These are phyloP conservation scores for Venturia asperata DNA, from an alignment of 2,329 filamentous ascomycete genomes.

Conservation along the genomic window DNA sequence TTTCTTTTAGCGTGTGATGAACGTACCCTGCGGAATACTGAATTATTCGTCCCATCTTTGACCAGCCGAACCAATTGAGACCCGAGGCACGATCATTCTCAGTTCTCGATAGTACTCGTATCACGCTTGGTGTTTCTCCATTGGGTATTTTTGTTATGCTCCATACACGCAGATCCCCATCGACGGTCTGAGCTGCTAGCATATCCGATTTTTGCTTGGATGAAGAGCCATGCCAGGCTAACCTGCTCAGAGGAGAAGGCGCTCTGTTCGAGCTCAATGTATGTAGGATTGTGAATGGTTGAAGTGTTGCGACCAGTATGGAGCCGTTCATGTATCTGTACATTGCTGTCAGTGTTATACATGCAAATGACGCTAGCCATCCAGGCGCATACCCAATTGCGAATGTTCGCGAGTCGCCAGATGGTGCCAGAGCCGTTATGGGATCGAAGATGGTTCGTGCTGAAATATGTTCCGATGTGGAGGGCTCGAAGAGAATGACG, in stretches of 20 bases:
- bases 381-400: slow-evolving; percentile 69
- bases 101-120: slow-evolving; percentile 73
- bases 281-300: slow-evolving; percentile 92
- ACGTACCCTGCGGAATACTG: slow-evolving; percentile 86
- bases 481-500: slow-evolving; percentile 88
- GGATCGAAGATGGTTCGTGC: slow-evolving; percentile 89
- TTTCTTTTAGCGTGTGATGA: slow-evolving; percentile 18
- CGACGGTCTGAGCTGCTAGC: slow-evolving; percentile 85
- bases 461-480: slow-evolving; percentile 86
- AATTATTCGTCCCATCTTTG: slow-evolving; percentile 92
- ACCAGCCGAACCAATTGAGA: slow-evolving; percentile 96
- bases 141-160: slow-evolving; percentile 79
- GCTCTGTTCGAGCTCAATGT: slow-evolving; percentile 77
- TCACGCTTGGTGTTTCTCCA: slow-evolving; percentile 73
- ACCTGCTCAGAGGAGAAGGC: slow-evolving; percentile 77
- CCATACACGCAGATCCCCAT: slow-evolving; percentile 92
- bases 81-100: slow-evolving; percentile 62
- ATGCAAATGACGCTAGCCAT: neutral
- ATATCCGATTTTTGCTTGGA: slow-evolving; percentile 96
- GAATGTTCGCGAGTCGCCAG: slow-evolving; percentile 85
- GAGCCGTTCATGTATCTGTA: slow-evolving; percentile 88
- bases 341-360: neutral
- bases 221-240: slow-evolving; percentile 95
- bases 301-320: slow-evolving; percentile 78
- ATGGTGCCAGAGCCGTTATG: slow-evolving; percentile 86